These are phyloP conservation scores for Sphaerulina vaccinii DNA, from an alignment of 2,329 filamentous ascomycete genomes.

Conservation along the genomic window DNA sequence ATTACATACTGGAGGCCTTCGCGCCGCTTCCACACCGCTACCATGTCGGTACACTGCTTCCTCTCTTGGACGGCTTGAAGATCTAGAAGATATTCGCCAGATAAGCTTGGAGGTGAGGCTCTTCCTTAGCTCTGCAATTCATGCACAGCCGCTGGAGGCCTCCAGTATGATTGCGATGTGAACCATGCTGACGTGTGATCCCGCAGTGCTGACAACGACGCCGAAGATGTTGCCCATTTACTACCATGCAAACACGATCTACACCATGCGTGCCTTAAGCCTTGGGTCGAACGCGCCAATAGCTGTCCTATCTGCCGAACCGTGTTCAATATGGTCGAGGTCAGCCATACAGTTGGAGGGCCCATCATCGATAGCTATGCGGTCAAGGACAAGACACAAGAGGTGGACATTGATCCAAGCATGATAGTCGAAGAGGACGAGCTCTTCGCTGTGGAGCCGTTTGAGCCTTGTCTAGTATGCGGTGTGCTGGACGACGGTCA, in stretches of 20 bases:
- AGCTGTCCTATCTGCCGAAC: constrained; percentile 96
- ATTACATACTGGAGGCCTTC: constrained; percentile 34
- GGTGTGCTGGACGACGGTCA: constrained; percentile 77
- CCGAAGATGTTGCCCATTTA: constrained; percentile 59
- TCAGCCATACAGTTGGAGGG: constrained; percentile 73
- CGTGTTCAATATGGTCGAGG: constrained; percentile 83
- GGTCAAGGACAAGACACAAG: constrained; percentile 82
- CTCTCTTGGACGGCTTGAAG: constrained; percentile 42
- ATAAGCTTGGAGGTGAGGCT: constrained; percentile 43
- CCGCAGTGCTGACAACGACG: constrained; percentile 40
- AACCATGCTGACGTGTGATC: constrained; percentile 29
- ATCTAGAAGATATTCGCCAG: constrained; percentile 39
- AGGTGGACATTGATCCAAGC: constrained; percentile 81
- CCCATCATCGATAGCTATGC: constrained; percentile 58
- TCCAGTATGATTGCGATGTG: constrained; percentile 28
- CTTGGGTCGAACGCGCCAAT: constrained; percentile 95
- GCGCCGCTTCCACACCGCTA: constrained; percentile 23
- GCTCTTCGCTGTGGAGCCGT: constrained; percentile 56
- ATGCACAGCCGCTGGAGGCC: constrained; percentile 34
- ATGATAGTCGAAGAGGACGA: constrained; percentile 66
- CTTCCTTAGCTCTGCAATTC: constrained; percentile 30
- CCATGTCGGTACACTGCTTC: constrained; percentile 34
- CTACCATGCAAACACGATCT: constrained; percentile 84
- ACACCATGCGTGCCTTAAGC: constrained; percentile 87
- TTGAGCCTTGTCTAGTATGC: constrained; percentile 80